These are phyloP conservation scores for Penicilliopsis zonata DNA, from an alignment of 495 filamentous ascomycete genomes.

Conservation along the genomic window DNA sequence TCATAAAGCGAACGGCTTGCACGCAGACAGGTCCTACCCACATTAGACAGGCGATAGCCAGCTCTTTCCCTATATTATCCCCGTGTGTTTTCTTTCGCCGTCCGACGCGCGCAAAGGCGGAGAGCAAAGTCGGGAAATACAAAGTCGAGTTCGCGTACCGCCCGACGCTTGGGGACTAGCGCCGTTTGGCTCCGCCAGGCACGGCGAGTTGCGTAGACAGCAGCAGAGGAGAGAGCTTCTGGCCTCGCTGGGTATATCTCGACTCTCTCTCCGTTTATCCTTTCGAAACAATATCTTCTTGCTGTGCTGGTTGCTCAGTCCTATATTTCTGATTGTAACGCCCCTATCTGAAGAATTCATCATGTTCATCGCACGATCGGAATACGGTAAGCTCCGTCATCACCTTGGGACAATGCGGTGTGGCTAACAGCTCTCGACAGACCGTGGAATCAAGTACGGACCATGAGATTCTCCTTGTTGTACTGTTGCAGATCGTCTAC, in stretches of 20 bases:
- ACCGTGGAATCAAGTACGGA: conserved; percentile 96
- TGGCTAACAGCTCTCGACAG: conserved; percentile 37
- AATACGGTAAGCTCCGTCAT: conserved; percentile 72
- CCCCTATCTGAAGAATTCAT: conserved; percentile 30
- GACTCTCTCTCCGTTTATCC: not conserved
- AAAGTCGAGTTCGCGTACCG: not conserved
- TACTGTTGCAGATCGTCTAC: not conserved
- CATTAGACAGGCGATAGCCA: not conserved
- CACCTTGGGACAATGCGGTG: conserved; percentile 10
- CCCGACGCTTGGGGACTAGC: conserved; percentile 4
- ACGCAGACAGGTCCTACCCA: too few species aligned
- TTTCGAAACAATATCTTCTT: conserved; percentile 1
- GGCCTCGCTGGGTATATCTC: not conserved
- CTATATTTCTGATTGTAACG: conserved; percentile 2
- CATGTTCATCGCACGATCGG: conserved; percentile 99
- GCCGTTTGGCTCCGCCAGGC: conserved; percentile 4
- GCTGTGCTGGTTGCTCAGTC: not conserved
- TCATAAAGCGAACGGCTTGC: too few species aligned
- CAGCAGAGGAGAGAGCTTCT: not conserved
- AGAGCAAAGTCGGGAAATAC: too few species aligned
- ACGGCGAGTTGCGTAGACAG: conserved; percentile 5
- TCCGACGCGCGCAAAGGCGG: too few species aligned
- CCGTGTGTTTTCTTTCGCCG: too few species aligned
- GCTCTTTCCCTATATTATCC: too few species aligned
- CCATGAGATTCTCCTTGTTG: conserved; percentile 1